phyloP scores from a whole-genome alignment of 1,284 basidiomycete genomes.

The Xerocomus nothofagi region DNA sequence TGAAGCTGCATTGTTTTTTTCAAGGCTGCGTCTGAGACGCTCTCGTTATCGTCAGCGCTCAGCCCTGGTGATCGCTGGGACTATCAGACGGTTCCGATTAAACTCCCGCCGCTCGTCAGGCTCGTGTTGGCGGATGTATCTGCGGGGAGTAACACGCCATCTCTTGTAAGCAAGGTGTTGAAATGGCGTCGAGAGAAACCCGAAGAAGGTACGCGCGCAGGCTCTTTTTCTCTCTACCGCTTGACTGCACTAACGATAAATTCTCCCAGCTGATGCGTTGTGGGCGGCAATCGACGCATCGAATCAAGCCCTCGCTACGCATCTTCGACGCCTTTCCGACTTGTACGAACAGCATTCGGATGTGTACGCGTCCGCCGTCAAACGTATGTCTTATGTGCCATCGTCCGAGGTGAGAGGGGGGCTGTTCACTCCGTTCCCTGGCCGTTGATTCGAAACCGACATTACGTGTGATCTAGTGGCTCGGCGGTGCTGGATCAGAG shows the following conservation, averaged over 20 bases:
- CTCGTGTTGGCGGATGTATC: constrained; percentile 92
- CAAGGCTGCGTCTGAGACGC: constrained; percentile 17
- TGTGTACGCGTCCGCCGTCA: constrained; percentile 55
- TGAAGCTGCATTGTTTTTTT: not conserved
- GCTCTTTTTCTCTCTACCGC: not conserved
- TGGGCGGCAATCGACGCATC: constrained; percentile 71
- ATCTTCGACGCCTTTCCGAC: constrained; percentile 50
- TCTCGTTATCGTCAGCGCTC: constrained; percentile 42
- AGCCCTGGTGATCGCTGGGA: constrained; percentile 62
- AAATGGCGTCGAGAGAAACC: constrained; percentile 74
- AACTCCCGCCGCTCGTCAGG: constrained; percentile 77
- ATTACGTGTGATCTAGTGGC: constrained; percentile 22
- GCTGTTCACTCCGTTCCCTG: not conserved
- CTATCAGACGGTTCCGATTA: constrained; percentile 64
- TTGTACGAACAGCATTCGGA: constrained; percentile 46
- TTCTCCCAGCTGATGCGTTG: constrained; percentile 52
- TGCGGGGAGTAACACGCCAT: constrained; percentile 91
- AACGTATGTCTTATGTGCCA: constrained; percentile 58
- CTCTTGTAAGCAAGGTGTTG: constrained; percentile 85
- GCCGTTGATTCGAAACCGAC: not conserved
- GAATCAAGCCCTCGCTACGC: constrained; percentile 58
- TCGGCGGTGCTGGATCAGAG: not conserved
- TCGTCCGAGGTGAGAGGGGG: constrained; percentile 50
- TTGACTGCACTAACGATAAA: constrained; percentile 11
- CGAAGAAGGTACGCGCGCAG: constrained; percentile 48